Base-by-base conservation (phyloP, 2,329 filamentous ascomycete species). In the Trichoderma endophyticum region DNA sequence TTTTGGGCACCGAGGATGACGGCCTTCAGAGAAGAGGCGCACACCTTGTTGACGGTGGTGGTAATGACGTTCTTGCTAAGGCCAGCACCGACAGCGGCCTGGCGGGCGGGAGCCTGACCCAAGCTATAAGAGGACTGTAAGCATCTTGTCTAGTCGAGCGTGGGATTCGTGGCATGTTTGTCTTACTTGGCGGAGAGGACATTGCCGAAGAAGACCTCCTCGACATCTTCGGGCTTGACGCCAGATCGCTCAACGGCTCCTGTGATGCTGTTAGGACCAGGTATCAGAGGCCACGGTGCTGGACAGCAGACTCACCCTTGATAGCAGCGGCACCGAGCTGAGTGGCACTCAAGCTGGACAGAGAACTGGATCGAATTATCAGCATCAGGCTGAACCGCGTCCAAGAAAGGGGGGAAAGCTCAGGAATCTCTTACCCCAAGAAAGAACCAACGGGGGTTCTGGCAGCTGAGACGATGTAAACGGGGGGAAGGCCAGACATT, bases 31-130 rank as follows among this genome's bases (percentile, higher is more conserved):
- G 92, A 91, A 11, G 95, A 98, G 75, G 96, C 96, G 88, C 96
- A 99, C 81, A 99, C 96, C 87, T 99, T 99, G 91, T 99, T 99
- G 80, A 99, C 90, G 67, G 95, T 97, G 60, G 96, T 99, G 84
- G 92, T 93, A 77, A 97, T 89, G 75, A 92, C 93, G 70, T 88
- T 88, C 75, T 97, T 88, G 70, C 90, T 85, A 75, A 99, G 93
- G 74, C 96, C 96, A 79, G 94, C 96, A 78, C 91, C 90, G 79
- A 99, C 89, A 78, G 95, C 94, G 83, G 93, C 97, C 86, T 99
- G 96, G 79, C 96, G 92, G 77, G 96, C 95, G 76, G 97, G 96
- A 81, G 97, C 97, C 85, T 99, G 96, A 75, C 96, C 96, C 77
- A 98, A 89, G 82, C 95, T 97, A 71, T 14, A 18, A 54, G n/a